Evolutionary conservation across 495 filamentous ascomycete genomes (phyloP), one percentile per base, ranked within the genome.

Genomic region (Aspergillus diversus): DNA sequence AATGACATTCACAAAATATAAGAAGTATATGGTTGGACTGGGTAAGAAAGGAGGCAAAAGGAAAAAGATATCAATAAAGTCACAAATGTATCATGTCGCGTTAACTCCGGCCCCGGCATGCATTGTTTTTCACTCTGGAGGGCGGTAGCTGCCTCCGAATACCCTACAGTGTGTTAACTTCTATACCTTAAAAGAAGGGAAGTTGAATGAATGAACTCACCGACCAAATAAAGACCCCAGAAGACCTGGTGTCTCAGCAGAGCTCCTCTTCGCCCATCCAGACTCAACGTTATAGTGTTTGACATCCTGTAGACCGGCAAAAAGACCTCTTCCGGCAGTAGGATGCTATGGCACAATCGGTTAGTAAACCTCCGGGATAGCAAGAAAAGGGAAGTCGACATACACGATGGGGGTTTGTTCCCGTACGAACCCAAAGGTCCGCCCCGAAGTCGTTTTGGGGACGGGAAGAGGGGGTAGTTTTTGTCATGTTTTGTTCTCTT

Each of bases 241-340:
- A 12, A 67, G 21, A 27, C 70, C 68, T 32, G 52, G 52, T 3
- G 54, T 31, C 15, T 61, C 60, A 13, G 32, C 15, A 4, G 54
- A 12, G 4, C 43, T 59, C 16, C 68, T 61, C 52, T 70, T 71
- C 37, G 78, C 78, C 76, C 76, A 81, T 33, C 78, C 78, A 12
- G 59, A 49, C 7, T 80, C 76, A 11, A 81, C 78, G 12, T 78
- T 79, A 55, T 81, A 81, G 57, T 73, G 69, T 64, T 81, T 81
- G 12, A 67, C 66, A 49, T 81, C 78, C 57, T 81, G 78, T 5
- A 81, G 68, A 6, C 78, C 78, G 43, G 78, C 76, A 63, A 81
- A 81, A 52, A 81, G 75, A 32, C 78, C 78, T 13, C 78, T 73
- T 53, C 78, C 78, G 15, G 70, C 65, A 8, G 76, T 78, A 33